Conservation (phyloP, 495 filamentous ascomycete genomes). For the Xylona heveae region DNA sequence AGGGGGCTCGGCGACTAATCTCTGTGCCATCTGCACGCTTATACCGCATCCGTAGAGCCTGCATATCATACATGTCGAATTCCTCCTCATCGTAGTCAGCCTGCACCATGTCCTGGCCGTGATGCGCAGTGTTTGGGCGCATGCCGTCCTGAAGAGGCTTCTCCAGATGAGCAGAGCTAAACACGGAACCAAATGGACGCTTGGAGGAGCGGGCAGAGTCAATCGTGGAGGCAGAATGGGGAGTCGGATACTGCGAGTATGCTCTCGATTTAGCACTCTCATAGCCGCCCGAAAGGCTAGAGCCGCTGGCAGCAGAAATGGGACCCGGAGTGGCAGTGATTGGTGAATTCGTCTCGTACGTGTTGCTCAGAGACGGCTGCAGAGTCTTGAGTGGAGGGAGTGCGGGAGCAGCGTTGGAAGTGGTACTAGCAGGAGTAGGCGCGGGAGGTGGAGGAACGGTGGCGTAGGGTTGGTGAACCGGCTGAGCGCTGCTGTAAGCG, state of each 20-base stretch:
- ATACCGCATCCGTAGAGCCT: constrained; percentile 19
- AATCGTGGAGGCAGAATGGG: constrained; percentile 3
- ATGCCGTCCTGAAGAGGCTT: constrained; percentile 27
- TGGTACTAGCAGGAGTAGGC: no score
- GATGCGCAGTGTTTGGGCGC: constrained; percentile 17
- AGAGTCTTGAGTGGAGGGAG: neutral
- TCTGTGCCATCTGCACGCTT: constrained; percentile 22
- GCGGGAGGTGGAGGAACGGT: no score
- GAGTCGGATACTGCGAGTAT: constrained; percentile 3
- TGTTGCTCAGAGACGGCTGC: no score
- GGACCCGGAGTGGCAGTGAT: no score
- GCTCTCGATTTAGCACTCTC: no score
- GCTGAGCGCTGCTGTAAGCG: no score
- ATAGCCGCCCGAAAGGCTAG: no score
- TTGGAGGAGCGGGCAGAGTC: constrained; percentile 9
- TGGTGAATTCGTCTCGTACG: no score
- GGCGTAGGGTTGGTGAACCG: no score
- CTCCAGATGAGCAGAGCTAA: constrained; percentile 4
- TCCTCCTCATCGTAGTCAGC: constrained; percentile 17
- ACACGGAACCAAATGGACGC: constrained; percentile 11
- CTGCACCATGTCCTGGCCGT: constrained; percentile 12
- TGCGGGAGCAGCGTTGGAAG: no score
- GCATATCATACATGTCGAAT: constrained; percentile 3
- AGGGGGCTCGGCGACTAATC: constrained; percentile 6
- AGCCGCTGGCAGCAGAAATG: no score